Base-by-base conservation (phyloP, 805 yeast species). In the Pichia deserticola region DNA sequence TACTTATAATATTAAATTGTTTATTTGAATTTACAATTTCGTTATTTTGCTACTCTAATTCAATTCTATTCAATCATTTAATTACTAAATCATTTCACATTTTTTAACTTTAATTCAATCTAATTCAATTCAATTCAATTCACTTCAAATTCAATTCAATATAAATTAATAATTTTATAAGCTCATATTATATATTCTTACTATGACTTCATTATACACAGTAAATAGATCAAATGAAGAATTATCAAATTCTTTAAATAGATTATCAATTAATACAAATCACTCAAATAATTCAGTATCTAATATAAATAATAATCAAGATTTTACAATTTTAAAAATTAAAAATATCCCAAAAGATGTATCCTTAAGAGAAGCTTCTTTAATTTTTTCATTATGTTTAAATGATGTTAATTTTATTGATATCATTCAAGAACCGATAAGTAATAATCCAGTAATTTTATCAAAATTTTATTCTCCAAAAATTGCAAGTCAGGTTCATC, bases 311-410 rank as follows among this genome's bases (percentile, higher is more conserved):
- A 36, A 33, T 25, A 42, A 36, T 35, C 32, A 29, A 29, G 29
- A 35, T 27, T 45, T 34, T 5, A 28, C 48, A 6, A 50, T 61
- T 29, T 52, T 81, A 42, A 72, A 69, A 52, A 60, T 85, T 45
- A 70, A 71, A 56, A 83, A 82, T 59, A 60, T 83, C 11, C 93
- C 95, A 8, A 56, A 66, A 5, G 89, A 86, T 65, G 69, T 85
- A 32, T 64, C 86, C 3, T 55, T 73, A 36, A 75, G 93, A 62
- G 95, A 86, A 63, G 82, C 86, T 3, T 71, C 76, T 44, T 71
- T 83, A 13, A 73, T 86, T 7, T 86, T 86, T 61, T 76, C 92
- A 6, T 67, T 86, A 48, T 86, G 87, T n/a, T 67, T 72, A 53
- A 88, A 83, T 56, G 83, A 82, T 43, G 54, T 74, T 36, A 42